A percentile compares a stretch with the other conserved stretches of the same genome.
Conservation (phyloP, 1,284 basidiomycete genomes). For the Irpex rosettiformis region DNA sequence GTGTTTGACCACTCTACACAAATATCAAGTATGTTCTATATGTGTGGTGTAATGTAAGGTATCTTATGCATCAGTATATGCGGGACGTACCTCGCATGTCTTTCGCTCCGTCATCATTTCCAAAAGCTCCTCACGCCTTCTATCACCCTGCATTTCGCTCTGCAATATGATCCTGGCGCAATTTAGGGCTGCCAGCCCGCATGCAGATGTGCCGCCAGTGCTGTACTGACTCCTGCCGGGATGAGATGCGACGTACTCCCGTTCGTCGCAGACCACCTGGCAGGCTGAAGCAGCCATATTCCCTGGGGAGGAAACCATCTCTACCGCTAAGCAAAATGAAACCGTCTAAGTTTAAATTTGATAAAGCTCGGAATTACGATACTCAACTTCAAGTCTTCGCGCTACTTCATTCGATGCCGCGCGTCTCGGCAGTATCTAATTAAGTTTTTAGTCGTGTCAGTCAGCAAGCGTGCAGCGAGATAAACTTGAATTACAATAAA, state of each 20-base stretch:
- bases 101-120: conserved; percentile 32
- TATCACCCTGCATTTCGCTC: conserved; percentile 29
- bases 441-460: too few relatives aligned
- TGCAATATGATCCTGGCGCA: conserved; percentile 48
- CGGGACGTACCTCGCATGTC: conserved; percentile 35
- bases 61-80: not conserved
- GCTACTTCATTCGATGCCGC: too few relatives aligned
- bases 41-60: not conserved
- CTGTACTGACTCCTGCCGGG: conserved; percentile 19
- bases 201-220: conserved; percentile 8
- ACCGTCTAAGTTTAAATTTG: too few relatives aligned
- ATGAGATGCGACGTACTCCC: conserved; percentile 19
- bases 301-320: too few relatives aligned
- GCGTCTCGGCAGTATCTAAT: too few relatives aligned
- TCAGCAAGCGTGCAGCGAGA: too few relatives aligned
- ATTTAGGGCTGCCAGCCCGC: conserved; percentile 58
- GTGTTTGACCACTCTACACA: conserved; percentile 42
- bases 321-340: too few relatives aligned
- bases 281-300: not conserved
- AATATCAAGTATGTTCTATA: conserved; percentile 21
- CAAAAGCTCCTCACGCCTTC: conserved; percentile 27
- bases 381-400: too few relatives aligned
- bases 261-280: conserved; percentile 2
- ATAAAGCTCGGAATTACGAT: too few relatives aligned
- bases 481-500: too few relatives aligned